These are phyloP conservation scores for Venustampulla echinocandica DNA, from an alignment of 495 filamentous ascomycete species.

Conservation along the genomic window DNA sequence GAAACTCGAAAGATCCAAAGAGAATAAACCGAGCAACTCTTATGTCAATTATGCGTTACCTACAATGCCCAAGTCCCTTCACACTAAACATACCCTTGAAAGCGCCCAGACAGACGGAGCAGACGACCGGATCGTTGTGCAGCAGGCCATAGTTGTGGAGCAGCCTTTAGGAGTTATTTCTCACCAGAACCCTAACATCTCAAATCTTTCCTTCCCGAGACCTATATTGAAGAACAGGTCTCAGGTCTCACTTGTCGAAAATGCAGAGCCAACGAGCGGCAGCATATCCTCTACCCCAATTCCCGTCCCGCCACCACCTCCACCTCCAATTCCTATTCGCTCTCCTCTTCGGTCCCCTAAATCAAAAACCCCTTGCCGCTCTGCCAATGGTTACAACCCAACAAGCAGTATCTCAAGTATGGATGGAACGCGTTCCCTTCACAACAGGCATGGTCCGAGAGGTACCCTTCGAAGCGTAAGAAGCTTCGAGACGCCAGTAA, in stretches of 20 bases:
- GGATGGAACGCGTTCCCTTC: slow-evolving; percentile 7
- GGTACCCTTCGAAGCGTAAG: slow-evolving; percentile 11
- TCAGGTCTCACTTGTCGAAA: slow-evolving; percentile 14
- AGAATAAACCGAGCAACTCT: slow-evolving; percentile 2
- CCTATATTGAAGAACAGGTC: slow-evolving; percentile 21
- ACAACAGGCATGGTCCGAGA: slow-evolving; percentile 11
- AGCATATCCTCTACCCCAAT: slow-evolving; percentile 2
- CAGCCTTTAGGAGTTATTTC: slow-evolving; percentile 20
- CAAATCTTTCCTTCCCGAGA: slow-evolving; percentile 4
- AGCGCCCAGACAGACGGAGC: slow-evolving; percentile 50
- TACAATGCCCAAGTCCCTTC: slow-evolving; percentile 26
- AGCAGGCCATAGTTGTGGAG: slow-evolving; percentile 4
- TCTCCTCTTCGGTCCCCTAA: slow-evolving; percentile 11
- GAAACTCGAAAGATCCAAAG: slow-evolving; percentile 34
- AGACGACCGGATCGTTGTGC: slow-evolving; percentile 22
- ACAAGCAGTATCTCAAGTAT: slow-evolving; percentile 10
- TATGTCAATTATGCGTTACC: slow-evolving; percentile 32
- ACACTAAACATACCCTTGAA: slow-evolving; percentile 48
- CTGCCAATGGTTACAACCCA: slow-evolving; percentile 2
- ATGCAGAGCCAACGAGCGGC: neutral
- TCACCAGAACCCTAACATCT: slow-evolving; percentile 12
- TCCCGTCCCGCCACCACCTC: slow-evolving; percentile 19
- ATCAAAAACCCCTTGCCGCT: slow-evolving; percentile 12
- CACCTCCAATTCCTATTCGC: slow-evolving; percentile 12
- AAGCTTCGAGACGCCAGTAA: slow-evolving; percentile 17